A percentile compares a stretch with the other conserved stretches of the same genome.
phyloP scores from a whole-genome alignment of 2,329 filamentous ascomycete species.

The Dothiorella sarmentorum region DNA sequence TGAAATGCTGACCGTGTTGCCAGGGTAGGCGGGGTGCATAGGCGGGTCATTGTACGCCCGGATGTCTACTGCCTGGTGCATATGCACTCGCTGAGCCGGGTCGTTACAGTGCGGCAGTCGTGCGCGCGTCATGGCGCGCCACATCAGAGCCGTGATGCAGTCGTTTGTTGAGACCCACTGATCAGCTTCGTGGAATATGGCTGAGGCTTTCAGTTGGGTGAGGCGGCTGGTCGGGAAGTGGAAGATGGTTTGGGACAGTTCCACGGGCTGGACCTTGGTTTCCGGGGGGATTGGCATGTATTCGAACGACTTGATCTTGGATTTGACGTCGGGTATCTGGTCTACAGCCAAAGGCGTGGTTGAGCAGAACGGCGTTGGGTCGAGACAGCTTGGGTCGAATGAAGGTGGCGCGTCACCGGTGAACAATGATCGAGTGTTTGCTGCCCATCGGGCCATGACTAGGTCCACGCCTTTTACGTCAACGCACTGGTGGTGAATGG shows the following conservation, averaged over 20 bases:
- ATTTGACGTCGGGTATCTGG: neutral
- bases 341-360: neutral
- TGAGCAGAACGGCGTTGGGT: neutral
- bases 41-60: slow-evolving; percentile 23
- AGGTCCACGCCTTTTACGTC: slow-evolving; percentile 27
- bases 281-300: slow-evolving; percentile 22
- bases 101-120: slow-evolving; percentile 15
- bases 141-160: slow-evolving; percentile 25
- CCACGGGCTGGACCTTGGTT: slow-evolving; percentile 24
- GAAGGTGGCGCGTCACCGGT: slow-evolving; percentile 19
- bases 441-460: slow-evolving; percentile 28
- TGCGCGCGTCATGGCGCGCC: slow-evolving; percentile 24
- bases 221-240: slow-evolving; percentile 24
- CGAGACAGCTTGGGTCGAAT: slow-evolving; percentile 10
- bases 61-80: slow-evolving; percentile 23
- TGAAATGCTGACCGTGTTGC: slow-evolving; percentile 23
- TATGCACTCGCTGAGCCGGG: slow-evolving; percentile 17
- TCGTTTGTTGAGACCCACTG: slow-evolving; percentile 28
- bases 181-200: neutral
- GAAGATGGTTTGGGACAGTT: slow-evolving; percentile 22
- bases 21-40: slow-evolving; percentile 24
- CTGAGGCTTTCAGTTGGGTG: slow-evolving; percentile 20
- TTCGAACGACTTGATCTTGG: slow-evolving; percentile 16
- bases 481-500: slow-evolving; percentile 26
- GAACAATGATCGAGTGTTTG: slow-evolving; percentile 23